A percentile compares a stretch with the other conserved stretches of the same genome.
phyloP scores from a whole-genome alignment of 352 stramenopile genomes.

The Phytophthora ramorum region DNA sequence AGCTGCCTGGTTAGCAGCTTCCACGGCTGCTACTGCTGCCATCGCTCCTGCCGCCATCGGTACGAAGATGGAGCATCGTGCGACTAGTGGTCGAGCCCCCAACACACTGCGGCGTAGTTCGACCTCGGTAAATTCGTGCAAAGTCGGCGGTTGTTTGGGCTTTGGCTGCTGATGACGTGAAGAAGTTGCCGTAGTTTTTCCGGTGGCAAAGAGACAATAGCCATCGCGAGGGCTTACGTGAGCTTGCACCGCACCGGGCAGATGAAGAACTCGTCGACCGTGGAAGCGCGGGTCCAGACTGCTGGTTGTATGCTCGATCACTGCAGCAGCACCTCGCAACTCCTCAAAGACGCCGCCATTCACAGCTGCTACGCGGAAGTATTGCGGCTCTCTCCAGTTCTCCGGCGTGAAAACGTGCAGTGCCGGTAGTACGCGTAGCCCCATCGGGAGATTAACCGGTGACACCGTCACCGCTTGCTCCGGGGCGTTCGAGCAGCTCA shows the following conservation, averaged over 20 bases:
- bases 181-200: slow-evolving; percentile 25
- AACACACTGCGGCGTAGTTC: slow-evolving; percentile 27
- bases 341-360: slow-evolving; percentile 39
- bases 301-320: slow-evolving; percentile 58
- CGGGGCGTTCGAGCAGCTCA: slow-evolving; percentile 48
- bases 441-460: slow-evolving; percentile 53
- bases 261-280: slow-evolving; percentile 43
- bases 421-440: slow-evolving; percentile 56
- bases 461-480: slow-evolving; percentile 55
- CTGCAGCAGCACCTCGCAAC: slow-evolving; percentile 19
- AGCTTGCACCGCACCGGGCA: slow-evolving; percentile 47
- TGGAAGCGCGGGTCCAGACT: slow-evolving; percentile 60
- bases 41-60: slow-evolving; percentile 27
- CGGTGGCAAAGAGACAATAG: slow-evolving; percentile 46
- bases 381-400: slow-evolving; percentile 57
- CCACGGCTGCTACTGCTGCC: slow-evolving; percentile 38
- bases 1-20: slow-evolving; percentile 37
- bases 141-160: slow-evolving; percentile 17
- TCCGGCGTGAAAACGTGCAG: slow-evolving; percentile 53
- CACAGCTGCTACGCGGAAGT: slow-evolving; percentile 56
- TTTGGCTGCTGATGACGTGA: slow-evolving; percentile 3
- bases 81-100: slow-evolving; percentile 31
- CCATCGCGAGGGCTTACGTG: slow-evolving; percentile 59
- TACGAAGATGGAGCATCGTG: slow-evolving; percentile 38
- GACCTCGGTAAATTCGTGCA: slow-evolving; percentile 53